A percentile compares a stretch with the other conserved stretches of the same genome.
Evolutionary conservation across 2,329 filamentous ascomycete genomes (phyloP).

Genomic region (Colletotrichum tropicale): DNA sequence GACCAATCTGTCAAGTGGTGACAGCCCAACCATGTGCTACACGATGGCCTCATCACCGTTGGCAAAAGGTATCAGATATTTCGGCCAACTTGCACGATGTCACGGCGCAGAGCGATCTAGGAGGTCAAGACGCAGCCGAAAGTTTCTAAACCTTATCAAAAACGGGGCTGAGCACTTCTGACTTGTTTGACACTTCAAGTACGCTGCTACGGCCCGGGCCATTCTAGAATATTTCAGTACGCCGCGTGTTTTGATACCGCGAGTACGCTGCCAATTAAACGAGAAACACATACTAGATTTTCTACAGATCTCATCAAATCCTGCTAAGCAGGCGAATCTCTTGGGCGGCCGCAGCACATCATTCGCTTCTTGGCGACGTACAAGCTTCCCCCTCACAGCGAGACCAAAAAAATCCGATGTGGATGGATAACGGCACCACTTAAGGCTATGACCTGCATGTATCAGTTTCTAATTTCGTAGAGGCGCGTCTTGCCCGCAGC

Average conservation of each 20-base stretch:
- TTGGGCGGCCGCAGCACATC: neutral
- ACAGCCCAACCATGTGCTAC: neutral
- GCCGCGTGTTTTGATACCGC: neutral
- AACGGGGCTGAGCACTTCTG: neutral
- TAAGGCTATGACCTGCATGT: neutral
- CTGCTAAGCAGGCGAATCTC: neutral
- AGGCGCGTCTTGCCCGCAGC: neutral
- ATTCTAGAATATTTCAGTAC: neutral
- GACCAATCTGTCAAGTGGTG: neutral
- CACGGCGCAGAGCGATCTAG: neutral
- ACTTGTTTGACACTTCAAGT: neutral
- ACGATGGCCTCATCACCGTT: neutral
- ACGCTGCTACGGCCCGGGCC: neutral
- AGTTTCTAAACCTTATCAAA: neutral
- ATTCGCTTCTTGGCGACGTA: neutral
- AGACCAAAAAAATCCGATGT: neutral
- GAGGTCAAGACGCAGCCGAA: rapidly evolving
- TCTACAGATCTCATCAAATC: neutral
- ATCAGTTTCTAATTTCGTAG: neutral
- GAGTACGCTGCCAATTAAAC: neutral
- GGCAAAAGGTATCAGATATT: neutral
- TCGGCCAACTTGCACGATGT: neutral
- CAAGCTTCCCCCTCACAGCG: neutral
- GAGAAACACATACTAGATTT: neutral
- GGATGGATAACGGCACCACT: neutral